Evolutionary conservation across 148 eudicot genomes (phyloP).

Genomic region (Amaranthus hypochondriacus): DNA sequence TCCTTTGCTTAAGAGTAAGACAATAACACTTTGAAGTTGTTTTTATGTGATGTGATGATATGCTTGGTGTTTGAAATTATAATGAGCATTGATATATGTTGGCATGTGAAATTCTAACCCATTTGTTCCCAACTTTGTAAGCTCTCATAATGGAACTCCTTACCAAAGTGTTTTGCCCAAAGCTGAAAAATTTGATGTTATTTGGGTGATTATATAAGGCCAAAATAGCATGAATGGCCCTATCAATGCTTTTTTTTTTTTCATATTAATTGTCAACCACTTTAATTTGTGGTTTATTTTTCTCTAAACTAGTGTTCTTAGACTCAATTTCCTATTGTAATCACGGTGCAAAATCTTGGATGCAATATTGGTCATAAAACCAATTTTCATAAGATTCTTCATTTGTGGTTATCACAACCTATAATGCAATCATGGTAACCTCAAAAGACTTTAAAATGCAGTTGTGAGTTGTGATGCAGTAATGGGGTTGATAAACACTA

Average conservation of each 20-base stretch:
- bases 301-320: not conserved
- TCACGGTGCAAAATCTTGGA: not conserved
- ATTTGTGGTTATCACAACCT: too few relatives aligned
- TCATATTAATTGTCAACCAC: not conserved
- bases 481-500: too few relatives aligned
- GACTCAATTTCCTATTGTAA: not conserved
- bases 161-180: not conserved
- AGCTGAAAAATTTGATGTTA: not conserved
- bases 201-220: not conserved
- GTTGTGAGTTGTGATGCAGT: too few relatives aligned
- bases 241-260: not conserved
- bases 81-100: too few relatives aligned
- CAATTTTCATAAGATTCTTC: too few relatives aligned
- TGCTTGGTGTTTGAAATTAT: not conserved
- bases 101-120: not conserved
- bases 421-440: too few relatives aligned
- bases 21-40: not conserved
- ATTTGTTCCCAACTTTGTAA: not conserved
- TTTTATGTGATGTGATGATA: not conserved
- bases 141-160: not conserved
- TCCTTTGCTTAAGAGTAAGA: not conserved
- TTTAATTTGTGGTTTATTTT: not conserved
- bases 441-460: too few relatives aligned
- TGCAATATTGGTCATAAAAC: too few relatives aligned
- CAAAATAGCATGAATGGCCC: not conserved